Percentiles rank a stretch among this genome's conserved stretches.
Evolutionary conservation across 192 early-diverging fungal genomes (phyloP).

Genomic region (Backusella parvicylindrica): DNA sequence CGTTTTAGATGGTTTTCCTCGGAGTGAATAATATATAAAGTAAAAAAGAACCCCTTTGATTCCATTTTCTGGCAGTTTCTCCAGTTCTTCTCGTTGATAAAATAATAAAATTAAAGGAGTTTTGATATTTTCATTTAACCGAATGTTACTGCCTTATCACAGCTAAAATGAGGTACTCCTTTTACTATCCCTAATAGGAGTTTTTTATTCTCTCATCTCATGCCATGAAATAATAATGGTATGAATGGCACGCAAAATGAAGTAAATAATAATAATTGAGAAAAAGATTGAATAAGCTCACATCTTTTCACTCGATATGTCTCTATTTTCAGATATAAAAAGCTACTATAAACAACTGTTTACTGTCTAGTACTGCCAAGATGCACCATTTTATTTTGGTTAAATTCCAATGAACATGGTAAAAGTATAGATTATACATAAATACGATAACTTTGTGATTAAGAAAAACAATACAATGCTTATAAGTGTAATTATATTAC

Average conservation of each 20-base stretch:
- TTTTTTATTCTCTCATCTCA: background rate
- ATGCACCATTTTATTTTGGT: background rate
- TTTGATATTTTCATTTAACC: constrained; percentile 7
- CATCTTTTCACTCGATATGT: no score
- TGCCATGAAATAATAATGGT: background rate
- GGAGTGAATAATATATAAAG: background rate
- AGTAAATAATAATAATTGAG: no score
- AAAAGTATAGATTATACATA: background rate
- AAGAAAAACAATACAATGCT: background rate
- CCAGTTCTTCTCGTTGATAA: background rate
- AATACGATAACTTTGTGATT: background rate
- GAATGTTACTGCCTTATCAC: background rate
- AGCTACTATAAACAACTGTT: background rate
- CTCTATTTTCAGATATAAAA: background rate
- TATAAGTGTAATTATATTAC: background rate
- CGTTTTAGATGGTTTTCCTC: background rate
- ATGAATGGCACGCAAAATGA: background rate
- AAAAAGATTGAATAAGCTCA: no score
- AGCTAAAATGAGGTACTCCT: background rate
- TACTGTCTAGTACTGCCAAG: background rate
- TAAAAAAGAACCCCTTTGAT: background rate
- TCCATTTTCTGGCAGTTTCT: background rate
- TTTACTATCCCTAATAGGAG: background rate
- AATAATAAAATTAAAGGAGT: constrained; percentile 6
- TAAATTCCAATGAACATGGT: background rate